Percentiles rank a stretch among this genome's conserved stretches.
Conservation (phyloP, 345 rosid species). For the Ceriops tagal region DNA sequence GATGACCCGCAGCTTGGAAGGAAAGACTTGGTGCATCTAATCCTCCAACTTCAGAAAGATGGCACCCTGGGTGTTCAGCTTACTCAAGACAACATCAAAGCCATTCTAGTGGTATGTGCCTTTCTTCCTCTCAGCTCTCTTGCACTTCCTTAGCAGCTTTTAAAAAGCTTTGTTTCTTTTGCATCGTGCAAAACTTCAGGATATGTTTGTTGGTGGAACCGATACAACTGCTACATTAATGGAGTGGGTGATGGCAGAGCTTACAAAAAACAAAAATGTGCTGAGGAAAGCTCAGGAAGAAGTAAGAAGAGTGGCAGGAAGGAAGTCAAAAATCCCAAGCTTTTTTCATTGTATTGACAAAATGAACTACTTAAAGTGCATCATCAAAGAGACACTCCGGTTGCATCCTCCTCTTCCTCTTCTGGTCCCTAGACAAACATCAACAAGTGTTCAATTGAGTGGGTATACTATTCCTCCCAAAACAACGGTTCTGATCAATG, state of each 20-base stretch:
- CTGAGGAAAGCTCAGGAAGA: slow-evolving; percentile 26
- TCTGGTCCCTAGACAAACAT: slow-evolving; percentile 25
- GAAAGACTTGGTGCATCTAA: slow-evolving; percentile 16
- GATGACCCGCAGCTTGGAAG: neutral
- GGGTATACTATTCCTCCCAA: slow-evolving; percentile 19
- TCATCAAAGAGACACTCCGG: slow-evolving; percentile 27
- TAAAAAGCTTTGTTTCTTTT: neutral
- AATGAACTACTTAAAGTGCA: slow-evolving; percentile 14
- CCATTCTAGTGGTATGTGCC: slow-evolving; percentile 10
- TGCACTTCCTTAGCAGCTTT: neutral
- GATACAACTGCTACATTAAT: slow-evolving; percentile 25
- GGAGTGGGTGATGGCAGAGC: slow-evolving; percentile 32
- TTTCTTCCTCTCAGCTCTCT: neutral
- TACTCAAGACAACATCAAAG: slow-evolving; percentile 14
- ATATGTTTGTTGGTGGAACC: slow-evolving; percentile 29
- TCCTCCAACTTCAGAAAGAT: slow-evolving; percentile 6
- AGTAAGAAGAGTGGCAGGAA: slow-evolving; percentile 15
- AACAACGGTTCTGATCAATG: slow-evolving; percentile 21
- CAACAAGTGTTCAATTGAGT: neutral
- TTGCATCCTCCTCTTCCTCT: slow-evolving; percentile 26
- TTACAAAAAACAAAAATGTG: slow-evolving; percentile 4
- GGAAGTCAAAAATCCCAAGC: neutral
- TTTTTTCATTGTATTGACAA: neutral
- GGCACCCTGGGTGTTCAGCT: slow-evolving; percentile 5
- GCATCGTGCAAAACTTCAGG: slow-evolving; percentile 13